Evolutionary conservation across 805 yeast genomes (phyloP).

Genomic region (Maudiozyma barnettii): DNA sequence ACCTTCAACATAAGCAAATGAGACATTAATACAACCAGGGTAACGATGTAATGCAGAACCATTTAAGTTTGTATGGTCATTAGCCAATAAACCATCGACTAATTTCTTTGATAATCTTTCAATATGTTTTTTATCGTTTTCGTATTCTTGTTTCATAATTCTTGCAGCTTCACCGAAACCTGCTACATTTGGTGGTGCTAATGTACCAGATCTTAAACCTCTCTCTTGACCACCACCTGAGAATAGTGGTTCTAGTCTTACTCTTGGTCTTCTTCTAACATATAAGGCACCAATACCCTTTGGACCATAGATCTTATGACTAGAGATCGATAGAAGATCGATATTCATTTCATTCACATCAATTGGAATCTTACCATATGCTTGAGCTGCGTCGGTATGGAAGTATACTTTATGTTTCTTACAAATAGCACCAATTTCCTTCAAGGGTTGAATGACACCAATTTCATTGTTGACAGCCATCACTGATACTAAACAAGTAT

Average conservation of each 20-base stretch:
- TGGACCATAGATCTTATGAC: constrained; percentile 96
- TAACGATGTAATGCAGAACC: constrained; percentile 71
- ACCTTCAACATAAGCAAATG: constrained; percentile 97
- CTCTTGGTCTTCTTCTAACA: constrained; percentile 96
- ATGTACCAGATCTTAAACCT: constrained; percentile 92
- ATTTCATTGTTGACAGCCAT: constrained; percentile 99
- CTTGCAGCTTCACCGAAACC: constrained; percentile 98
- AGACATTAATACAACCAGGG: constrained; percentile 91
- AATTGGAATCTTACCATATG: constrained; percentile 84
- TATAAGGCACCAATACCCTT: constrained; percentile 94
- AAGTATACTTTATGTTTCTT: constrained; percentile 82
- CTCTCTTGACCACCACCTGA: constrained; percentile 99
- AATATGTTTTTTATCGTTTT: constrained; percentile 65
- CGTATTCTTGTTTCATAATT: constrained; percentile 63
- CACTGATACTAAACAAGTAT: constrained; percentile 79
- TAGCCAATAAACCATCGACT: constrained; percentile 58
- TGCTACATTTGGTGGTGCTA: constrained; percentile 91
- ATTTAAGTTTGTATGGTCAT: constrained; percentile 84
- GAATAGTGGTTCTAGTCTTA: constrained; percentile 87
- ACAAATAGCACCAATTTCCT: constrained; percentile 86
- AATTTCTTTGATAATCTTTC: constrained; percentile 62
- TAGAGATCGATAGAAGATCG: constrained; percentile 86
- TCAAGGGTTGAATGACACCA: constrained; percentile 93
- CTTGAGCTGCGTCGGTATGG: constrained; percentile 98
- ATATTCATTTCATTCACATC: constrained; percentile 92